Conservation (phyloP, 495 filamentous ascomycete genomes). For the Thermochaetoides thermophila region DNA sequence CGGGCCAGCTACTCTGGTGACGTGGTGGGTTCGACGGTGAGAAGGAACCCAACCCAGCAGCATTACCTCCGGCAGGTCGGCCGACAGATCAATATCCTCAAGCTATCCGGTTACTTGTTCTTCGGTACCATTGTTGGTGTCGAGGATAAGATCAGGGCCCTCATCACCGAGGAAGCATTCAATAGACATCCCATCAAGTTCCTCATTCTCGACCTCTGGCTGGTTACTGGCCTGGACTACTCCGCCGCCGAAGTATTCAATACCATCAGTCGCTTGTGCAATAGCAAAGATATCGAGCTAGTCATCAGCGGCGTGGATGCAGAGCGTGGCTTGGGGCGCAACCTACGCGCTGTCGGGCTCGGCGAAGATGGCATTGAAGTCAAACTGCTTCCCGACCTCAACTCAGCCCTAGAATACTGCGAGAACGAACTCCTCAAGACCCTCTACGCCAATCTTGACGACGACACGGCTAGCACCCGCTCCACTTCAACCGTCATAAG, state of each 20-base stretch:
- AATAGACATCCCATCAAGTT: constrained; percentile 64
- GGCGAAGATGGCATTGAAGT: constrained; percentile 51
- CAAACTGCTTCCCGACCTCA: constrained; percentile 73
- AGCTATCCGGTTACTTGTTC: constrained; percentile 84
- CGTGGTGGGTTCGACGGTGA: constrained; percentile 78
- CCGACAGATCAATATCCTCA: constrained; percentile 73
- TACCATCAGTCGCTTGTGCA: constrained; percentile 70
- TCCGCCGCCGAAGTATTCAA: constrained; percentile 91
- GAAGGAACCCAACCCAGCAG: constrained; percentile 78
- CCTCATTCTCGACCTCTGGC: constrained; percentile 74
- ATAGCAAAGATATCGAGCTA: constrained; percentile 56
- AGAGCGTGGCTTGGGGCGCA: constrained; percentile 57
- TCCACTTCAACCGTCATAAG: constrained; percentile 27
- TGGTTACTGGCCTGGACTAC: constrained; percentile 88
- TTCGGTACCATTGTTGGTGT: constrained; percentile 94
- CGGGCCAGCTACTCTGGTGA: constrained; percentile 75
- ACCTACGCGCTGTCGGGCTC: constrained; percentile 66
- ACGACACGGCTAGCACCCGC: constrained; percentile 22
- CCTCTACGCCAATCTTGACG: constrained; percentile 50
- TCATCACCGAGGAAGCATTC: constrained; percentile 75
- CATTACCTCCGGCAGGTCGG: constrained; percentile 75
- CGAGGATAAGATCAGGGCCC: constrained; percentile 64
- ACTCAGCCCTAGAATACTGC: constrained; percentile 81
- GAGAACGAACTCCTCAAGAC: constrained; percentile 89
- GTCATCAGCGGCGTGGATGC: constrained; percentile 67